Conservation (phyloP, 768 basidiomycete genomes). For the Clitopilus hobsonii region DNA sequence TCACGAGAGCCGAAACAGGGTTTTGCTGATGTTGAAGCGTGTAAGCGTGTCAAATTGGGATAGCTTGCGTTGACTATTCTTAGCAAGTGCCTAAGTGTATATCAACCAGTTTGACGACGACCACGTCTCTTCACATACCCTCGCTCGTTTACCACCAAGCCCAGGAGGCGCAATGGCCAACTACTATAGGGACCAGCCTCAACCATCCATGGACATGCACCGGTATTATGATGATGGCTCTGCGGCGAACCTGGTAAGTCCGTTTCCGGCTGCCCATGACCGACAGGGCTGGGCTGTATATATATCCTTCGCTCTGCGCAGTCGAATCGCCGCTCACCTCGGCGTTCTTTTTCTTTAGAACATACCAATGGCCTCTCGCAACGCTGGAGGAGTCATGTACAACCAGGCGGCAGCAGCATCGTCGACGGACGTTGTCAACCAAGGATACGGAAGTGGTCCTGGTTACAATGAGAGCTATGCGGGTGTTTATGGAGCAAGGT, state of each 20-base stretch:
- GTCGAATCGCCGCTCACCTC: constrained; percentile 7
- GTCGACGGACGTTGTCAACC: constrained; percentile 1
- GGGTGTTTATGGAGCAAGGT: constrained; percentile 1
- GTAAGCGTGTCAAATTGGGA: too few relatives aligned
- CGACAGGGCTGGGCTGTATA: background rate
- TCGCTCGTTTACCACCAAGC: background rate
- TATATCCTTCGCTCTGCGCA: constrained; percentile 1
- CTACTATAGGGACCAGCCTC: constrained; percentile 14
- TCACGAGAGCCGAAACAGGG: background rate
- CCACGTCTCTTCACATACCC: background rate
- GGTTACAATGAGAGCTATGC: background rate
- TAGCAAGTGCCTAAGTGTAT: background rate
- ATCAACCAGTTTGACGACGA: background rate
- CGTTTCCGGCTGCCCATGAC: background rate
- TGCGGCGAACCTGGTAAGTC: constrained; percentile 8
- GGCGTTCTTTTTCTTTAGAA: constrained; percentile 13
- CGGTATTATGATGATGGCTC: constrained; percentile 14
- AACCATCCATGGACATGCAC: constrained; percentile 11
- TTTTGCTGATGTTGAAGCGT: background rate
- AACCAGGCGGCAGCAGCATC: background rate
- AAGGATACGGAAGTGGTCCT: background rate
- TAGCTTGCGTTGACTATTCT: background rate
- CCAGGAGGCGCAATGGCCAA: background rate
- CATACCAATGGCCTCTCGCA: constrained; percentile 11
- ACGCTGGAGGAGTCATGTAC: background rate